These are phyloP conservation scores for Aspergillus carlsbadensis DNA, from an alignment of 495 filamentous ascomycete species.

Conservation along the genomic window DNA sequence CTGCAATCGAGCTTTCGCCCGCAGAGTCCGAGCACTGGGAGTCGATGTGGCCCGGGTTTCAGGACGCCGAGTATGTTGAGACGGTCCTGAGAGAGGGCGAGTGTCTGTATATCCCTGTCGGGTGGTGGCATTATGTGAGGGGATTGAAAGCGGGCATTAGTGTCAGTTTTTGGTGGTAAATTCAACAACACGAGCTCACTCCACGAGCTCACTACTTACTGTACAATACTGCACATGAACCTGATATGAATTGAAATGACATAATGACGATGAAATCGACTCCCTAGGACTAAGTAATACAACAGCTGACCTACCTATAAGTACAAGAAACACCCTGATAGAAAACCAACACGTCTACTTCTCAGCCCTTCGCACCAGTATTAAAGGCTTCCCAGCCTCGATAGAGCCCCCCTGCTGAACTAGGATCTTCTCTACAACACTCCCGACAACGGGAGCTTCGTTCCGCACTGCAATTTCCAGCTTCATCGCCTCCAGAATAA, in stretches of 20 bases:
- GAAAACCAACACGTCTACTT: background rate
- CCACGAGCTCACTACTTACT: background rate
- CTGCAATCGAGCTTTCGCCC: slow-evolving; percentile 45
- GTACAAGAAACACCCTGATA: background rate
- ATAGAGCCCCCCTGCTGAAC: slow-evolving; percentile 44
- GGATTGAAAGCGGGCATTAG: slow-evolving; percentile 86
- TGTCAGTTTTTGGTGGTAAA: slow-evolving; percentile 95
- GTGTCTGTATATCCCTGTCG: slow-evolving; percentile 84
- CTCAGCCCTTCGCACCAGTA: slow-evolving; percentile 25
- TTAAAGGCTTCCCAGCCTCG: slow-evolving; percentile 35
- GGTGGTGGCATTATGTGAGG: slow-evolving; percentile 99
- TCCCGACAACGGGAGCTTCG: background rate
- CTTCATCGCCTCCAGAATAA: slow-evolving; percentile 57
- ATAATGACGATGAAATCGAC: background rate
- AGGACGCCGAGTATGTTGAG: slow-evolving; percentile 68
- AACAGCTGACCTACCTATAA: too few relatives aligned
- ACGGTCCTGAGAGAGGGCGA: slow-evolving; percentile 78
- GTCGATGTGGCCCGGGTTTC: slow-evolving; percentile 54
- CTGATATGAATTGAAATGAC: background rate
- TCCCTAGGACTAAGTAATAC: background rate
- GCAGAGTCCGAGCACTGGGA: slow-evolving; percentile 52
- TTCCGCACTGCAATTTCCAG: slow-evolving; percentile 33
- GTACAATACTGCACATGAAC: background rate
- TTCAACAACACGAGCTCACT: too few relatives aligned
- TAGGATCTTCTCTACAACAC: slow-evolving; percentile 20